These are phyloP conservation scores for Leishmania braziliensis DNA, from an alignment of 208 protist species.

Conservation along the genomic window DNA sequence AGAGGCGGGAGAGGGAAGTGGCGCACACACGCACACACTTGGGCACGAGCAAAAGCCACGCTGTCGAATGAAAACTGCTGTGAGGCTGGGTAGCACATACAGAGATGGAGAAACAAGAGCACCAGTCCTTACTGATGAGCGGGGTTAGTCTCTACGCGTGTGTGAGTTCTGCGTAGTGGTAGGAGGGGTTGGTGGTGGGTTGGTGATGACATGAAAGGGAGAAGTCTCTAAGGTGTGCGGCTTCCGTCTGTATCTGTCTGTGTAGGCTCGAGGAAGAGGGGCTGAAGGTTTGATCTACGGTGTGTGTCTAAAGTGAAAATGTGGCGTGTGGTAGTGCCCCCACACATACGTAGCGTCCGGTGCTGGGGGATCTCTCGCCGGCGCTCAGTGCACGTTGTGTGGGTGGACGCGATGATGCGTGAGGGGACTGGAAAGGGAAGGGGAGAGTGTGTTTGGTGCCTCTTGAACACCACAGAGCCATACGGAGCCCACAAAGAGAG, in stretches of 20 bases:
- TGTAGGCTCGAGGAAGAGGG: background rate
- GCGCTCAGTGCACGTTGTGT: background rate
- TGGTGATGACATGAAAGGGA: background rate
- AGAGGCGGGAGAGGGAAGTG: background rate
- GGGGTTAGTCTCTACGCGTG: background rate
- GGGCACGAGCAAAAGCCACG: too few species aligned
- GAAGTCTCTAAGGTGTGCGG: background rate
- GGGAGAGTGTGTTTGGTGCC: background rate
- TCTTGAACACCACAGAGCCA: too few species aligned
- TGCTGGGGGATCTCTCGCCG: background rate
- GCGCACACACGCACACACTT: too few species aligned
- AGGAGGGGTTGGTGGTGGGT: background rate
- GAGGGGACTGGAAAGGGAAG: background rate
- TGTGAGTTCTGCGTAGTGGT: background rate
- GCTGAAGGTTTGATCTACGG: background rate
- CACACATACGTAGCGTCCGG: background rate
- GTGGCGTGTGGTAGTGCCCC: background rate
- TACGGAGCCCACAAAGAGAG: background rate
- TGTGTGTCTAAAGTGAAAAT: conserved; percentile 1
- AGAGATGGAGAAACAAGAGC: too few species aligned
- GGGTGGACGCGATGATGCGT: background rate
- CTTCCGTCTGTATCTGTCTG: conserved; percentile 9
- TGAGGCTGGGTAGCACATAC: background rate
- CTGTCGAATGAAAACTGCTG: background rate
- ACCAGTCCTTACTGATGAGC: background rate